Evolutionary conservation across 106 monocot species (phyloP).

Genomic region (Phalaenopsis equestris): DNA sequence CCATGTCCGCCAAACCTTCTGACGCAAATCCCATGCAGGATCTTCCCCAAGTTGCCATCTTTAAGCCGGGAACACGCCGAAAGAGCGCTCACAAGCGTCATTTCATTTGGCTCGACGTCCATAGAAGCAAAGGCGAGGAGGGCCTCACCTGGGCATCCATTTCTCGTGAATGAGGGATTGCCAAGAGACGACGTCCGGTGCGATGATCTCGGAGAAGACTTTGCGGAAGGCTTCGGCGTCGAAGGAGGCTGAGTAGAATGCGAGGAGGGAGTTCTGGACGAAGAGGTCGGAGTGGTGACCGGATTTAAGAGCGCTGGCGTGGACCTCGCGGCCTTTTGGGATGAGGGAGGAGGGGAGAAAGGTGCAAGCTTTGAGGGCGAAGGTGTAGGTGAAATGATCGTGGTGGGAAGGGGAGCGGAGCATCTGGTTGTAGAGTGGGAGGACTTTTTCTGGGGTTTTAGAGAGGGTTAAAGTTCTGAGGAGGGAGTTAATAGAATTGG

Average conservation of each 20-base stretch:
- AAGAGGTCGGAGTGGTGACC: slow-evolving; percentile 37
- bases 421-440: slow-evolving; percentile 23
- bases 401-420: slow-evolving; percentile 11
- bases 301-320: slow-evolving; percentile 27
- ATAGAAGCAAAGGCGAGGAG: slow-evolving; percentile 20
- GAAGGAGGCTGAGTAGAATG: slow-evolving; percentile 26
- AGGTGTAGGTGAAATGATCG: slow-evolving; percentile 36
- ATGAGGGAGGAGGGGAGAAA: slow-evolving; percentile 6
- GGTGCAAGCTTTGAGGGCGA: slow-evolving; percentile 25
- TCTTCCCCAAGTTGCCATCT: slow-evolving; percentile 17
- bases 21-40: slow-evolving; percentile 33
- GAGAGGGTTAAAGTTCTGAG: slow-evolving; percentile 10
- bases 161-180: slow-evolving; percentile 27
- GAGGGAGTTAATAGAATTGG: slow-evolving; percentile 17
- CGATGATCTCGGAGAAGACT: slow-evolving; percentile 15
- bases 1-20: slow-evolving; percentile 12
- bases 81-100: slow-evolving; percentile 41
- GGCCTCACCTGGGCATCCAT: slow-evolving; percentile 24
- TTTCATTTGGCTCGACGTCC: slow-evolving; percentile 25
- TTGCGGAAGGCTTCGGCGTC: slow-evolving; percentile 8
- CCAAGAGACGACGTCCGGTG: slow-evolving; percentile 41
- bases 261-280: slow-evolving; percentile 30
- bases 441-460: slow-evolving; percentile 12
- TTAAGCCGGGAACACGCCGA: slow-evolving; percentile 23
- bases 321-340: slow-evolving; percentile 23